Conservation (phyloP, 768 basidiomycete genomes). For the Leccinellum rugosiceps region DNA sequence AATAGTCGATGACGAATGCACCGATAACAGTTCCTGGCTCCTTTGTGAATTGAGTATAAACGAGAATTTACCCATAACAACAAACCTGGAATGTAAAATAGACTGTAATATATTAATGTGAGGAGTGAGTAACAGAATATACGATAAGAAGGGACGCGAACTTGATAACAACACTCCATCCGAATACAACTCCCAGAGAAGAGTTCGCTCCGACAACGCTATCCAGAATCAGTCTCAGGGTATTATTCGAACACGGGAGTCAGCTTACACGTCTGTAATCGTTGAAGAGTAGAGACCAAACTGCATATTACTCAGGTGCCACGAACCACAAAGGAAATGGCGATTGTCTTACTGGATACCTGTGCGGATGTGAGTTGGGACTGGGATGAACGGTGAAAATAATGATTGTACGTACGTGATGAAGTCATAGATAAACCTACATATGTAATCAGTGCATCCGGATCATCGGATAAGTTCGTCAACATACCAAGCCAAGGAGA, state of each 20-base stretch:
- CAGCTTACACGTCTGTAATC: conserved; percentile 58
- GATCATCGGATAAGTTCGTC: neutral
- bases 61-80: neutral
- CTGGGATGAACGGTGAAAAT: neutral
- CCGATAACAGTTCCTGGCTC: conserved; percentile 56
- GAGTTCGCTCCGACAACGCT: conserved; percentile 57
- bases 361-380: conserved; percentile 20
- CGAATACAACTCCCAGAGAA: conserved; percentile 62
- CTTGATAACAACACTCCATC: conserved; percentile 87
- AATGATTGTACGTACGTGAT: conserved; percentile 52
- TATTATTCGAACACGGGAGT: neutral
- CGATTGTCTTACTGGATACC: conserved; percentile 61
- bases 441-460: neutral
- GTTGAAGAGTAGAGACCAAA: conserved; percentile 82
- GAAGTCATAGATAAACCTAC: conserved; percentile 76
- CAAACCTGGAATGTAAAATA: conserved; percentile 64
- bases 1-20: conserved; percentile 70
- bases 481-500: conserved; percentile 70
- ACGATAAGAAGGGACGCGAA: conserved; percentile 30
- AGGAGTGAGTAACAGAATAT: neutral
- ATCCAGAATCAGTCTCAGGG: conserved; percentile 1
- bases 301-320: conserved; percentile 30
- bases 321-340: neutral
- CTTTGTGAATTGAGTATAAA: conserved; percentile 6
- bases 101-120: conserved; percentile 36